These are phyloP conservation scores for Blastomyces emzantsi DNA, from an alignment of 2,329 filamentous ascomycete genomes.

Conservation along the genomic window DNA sequence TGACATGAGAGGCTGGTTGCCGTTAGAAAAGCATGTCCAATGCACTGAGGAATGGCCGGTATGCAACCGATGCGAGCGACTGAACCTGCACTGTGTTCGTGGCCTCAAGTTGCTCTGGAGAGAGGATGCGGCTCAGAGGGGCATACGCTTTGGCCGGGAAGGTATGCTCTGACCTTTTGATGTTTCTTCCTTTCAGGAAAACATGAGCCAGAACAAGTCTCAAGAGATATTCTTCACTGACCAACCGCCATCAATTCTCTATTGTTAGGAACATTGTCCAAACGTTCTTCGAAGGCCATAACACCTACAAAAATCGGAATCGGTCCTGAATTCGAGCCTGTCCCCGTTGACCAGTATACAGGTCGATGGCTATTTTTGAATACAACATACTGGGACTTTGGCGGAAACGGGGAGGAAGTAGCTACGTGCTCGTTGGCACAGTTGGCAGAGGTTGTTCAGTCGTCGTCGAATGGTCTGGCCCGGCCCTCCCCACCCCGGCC, in stretches of 20 bases:
- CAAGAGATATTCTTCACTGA: neutral
- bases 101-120: constrained; percentile 24
- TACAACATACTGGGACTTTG: constrained; percentile 20
- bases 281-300: constrained; percentile 6
- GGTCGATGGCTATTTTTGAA: constrained; percentile 23
- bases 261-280: constrained; percentile 10
- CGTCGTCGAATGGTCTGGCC: neutral
- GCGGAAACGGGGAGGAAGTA: neutral
- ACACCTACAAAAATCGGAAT: constrained; percentile 2
- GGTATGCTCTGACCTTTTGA: constrained; percentile 13
- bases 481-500: neutral
- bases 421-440: neutral
- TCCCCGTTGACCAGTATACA: constrained; percentile 13
- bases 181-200: neutral
- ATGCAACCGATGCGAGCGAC: constrained; percentile 23
- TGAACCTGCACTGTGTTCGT: constrained; percentile 20
- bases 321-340: constrained; percentile 5
- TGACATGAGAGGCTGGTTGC: neutral
- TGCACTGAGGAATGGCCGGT: constrained; percentile 26
- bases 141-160: constrained; percentile 21
- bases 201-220: neutral
- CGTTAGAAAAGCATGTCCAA: constrained; percentile 23
- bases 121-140: constrained; percentile 26
- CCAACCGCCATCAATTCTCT: neutral
- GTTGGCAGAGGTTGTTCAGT: neutral